Base-by-base conservation (phyloP, 176 grass and related monocot species). In the Carex parvula region DNA sequence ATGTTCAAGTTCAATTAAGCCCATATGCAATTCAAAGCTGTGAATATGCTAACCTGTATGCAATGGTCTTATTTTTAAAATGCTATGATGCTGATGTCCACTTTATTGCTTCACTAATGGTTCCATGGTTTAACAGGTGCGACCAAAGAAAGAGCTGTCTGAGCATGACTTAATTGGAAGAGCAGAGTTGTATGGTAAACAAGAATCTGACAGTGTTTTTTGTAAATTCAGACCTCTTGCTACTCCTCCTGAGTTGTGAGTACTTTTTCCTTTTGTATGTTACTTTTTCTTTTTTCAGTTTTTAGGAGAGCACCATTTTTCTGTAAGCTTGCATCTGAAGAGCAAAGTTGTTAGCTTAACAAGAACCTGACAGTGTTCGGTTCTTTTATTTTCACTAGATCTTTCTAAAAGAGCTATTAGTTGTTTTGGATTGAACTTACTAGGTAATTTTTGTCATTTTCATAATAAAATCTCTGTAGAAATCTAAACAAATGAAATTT, bases 211-310 rank as follows among this genome's bases (percentile, higher is more conserved):
- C 65, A 93, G 85, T 64, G 42, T 98, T 63, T 98, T 98, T 87
- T 88, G 87, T 74, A 89, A 92, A 76, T 94, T 92, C 56, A 98
- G 64, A 86, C 95, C 95, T 90, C 87, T 94, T 84, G 95, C 92
- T 6, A 87, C 85, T 80, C 29, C 83, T 10, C 80, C 81, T 59
- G 91, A 98, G 68, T 84, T 98, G 94, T 95, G 75, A 91, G 93
- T 79, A 57, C 8, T 53, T 67, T 16, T 81, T 13, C 17, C 18
- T 33, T 80, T 52, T 24, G 21, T 82, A 46, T 61, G 35, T 59
- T 52, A 52, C 14, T 41, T 59, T 39, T 80, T 80, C 5, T 11
- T 60, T 82, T 52, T 63, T 64, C 21, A 41, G 12, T 67, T 82
- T 7, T 50, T 18, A 55, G 46, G n/a, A 75, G 11, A 50, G 1